Evolutionary conservation across 176 grass and related monocot genomes (phyloP).

Genomic region (Oryza longistaminata): DNA sequence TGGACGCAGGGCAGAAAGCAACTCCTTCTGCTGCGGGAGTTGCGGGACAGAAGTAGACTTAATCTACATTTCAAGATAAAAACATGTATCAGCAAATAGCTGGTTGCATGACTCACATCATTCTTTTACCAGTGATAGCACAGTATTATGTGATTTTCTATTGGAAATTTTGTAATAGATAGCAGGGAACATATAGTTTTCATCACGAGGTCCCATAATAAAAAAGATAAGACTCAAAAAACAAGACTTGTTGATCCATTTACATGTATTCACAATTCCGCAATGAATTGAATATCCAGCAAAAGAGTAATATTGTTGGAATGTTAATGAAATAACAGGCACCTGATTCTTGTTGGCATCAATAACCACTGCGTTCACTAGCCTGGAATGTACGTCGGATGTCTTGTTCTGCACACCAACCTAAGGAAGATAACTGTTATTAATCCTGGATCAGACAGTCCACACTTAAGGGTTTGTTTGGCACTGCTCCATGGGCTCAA

Average conservation of each 20-base stretch:
- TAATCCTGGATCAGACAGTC: slow-evolving; percentile 13
- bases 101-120: slow-evolving; percentile 20
- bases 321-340: background rate
- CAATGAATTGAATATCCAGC: slow-evolving; percentile 2
- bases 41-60: slow-evolving; percentile 69
- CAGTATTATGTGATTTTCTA: background rate
- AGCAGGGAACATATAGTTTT: background rate
- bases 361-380: slow-evolving; percentile 71
- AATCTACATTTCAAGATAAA: slow-evolving; percentile 55
- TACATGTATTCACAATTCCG: background rate
- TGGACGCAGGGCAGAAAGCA: slow-evolving; percentile 74
- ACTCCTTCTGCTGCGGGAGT: slow-evolving; percentile 78
- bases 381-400: slow-evolving; percentile 70
- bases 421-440: slow-evolving; percentile 46
- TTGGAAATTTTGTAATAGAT: background rate
- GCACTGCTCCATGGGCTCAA: no score
- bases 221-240: background rate
- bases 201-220: background rate
- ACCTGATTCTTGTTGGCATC: slow-evolving; percentile 99
- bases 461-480: background rate
- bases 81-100: slow-evolving; percentile 25
- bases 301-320: background rate
- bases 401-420: slow-evolving; percentile 82
- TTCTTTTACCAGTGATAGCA: slow-evolving; percentile 19
- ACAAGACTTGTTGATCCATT: background rate